Evolutionary conservation across 257 asterid genomes (phyloP), one percentile per base, ranked within the genome.

Genomic region (Salvia rosmarinus): DNA sequence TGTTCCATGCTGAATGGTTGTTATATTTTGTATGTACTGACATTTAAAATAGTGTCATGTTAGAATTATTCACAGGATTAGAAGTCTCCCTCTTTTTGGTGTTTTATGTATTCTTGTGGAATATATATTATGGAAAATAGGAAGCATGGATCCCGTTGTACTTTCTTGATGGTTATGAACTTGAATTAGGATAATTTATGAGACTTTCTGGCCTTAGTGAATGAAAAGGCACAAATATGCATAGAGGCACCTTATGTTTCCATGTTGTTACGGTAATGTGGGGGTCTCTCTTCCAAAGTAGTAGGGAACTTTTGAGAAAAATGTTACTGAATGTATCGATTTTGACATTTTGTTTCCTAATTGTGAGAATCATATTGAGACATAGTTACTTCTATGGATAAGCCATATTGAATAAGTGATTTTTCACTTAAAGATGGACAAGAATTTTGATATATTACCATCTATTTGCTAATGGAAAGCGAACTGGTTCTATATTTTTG

Each of bases 351-450:
- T 72, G 10, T 75, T 63, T 25, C 32, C 21, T 30, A 9, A 40
- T 69, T 55, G 37, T 68, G 11, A 6, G 64, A 71, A 34, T 72
- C 58, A 23, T 43, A 62, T 50, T 42, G 9, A 34, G 47, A 54
- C 54, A 50, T 52, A 28, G 52, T 68, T 30, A 25, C 32, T 34
- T 35, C 32, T n/a, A 62, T 64, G 49, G 52, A 7, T 37, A 35
- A 35, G 35, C 28, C 59, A 8, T 23, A 37, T 9, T 47, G 60
- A 37, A 59, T 63, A 3, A 44, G 73, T 63, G 66, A 40, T 60
- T 65, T 77, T 49, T 3, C n/a, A 1, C 42, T 8, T 65, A 19
- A 64, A 12, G 34, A 17, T 16, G 34, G 64, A 25, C 73, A 21
- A 37, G 69, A 0, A 23, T 44, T 46, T 62, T 70, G 32, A 46